Percentiles rank a stretch among this genome's conserved stretches.
Evolutionary conservation across 148 eudicot genomes (phyloP).

Genomic region (Mesembryanthemum crystallinum): DNA sequence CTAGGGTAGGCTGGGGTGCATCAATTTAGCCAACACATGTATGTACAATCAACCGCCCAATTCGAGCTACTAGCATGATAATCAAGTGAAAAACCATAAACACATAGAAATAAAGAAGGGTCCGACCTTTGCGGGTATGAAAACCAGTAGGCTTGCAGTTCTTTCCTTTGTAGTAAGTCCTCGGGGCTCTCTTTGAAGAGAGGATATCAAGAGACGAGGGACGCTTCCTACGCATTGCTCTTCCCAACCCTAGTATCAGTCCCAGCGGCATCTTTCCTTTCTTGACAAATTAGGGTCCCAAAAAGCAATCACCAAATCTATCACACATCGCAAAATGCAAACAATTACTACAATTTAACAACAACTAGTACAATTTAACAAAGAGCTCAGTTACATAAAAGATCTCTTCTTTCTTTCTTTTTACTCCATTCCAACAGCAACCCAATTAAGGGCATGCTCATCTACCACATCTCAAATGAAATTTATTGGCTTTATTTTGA

Average conservation of each 20-base stretch:
- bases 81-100: background rate
- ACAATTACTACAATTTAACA: background rate
- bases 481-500: too few relatives aligned
- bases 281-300: background rate
- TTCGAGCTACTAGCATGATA: background rate
- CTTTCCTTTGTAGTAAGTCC: conserved; percentile 92
- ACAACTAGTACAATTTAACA: background rate
- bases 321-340: background rate
- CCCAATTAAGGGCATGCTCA: background rate
- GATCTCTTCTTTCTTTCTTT: background rate
- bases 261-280: conserved; percentile 58
- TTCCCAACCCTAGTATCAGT: conserved; percentile 63
- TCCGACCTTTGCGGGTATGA: conserved; percentile 89
- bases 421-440: background rate
- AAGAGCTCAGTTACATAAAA: background rate
- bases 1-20: too few relatives aligned
- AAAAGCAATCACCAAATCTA: background rate
- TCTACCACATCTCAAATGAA: background rate
- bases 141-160: conserved; percentile 97
- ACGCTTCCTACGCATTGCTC: conserved; percentile 75
- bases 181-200: conserved; percentile 68
- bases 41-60: background rate
- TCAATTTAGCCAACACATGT: too few relatives aligned
- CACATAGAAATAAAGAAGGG: background rate
- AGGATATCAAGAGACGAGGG: conserved; percentile 83